A percentile compares a stretch with the other conserved stretches of the same genome.
Conservation (phyloP, 1,284 basidiomycete species). For the Coriolopsis trogii region DNA sequence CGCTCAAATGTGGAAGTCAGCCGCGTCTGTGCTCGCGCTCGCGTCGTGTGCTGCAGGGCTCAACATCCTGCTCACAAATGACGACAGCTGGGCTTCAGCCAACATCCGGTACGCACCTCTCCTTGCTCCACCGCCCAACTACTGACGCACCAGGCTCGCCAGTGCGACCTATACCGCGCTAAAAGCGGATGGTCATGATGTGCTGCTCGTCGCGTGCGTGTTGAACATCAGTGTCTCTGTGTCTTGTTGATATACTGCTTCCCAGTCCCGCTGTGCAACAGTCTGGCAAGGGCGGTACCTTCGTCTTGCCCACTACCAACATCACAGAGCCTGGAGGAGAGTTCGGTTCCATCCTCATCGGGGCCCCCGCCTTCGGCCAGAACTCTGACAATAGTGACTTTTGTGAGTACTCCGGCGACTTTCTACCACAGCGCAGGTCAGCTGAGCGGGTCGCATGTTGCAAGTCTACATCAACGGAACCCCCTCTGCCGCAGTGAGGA, state of each 20-base stretch:
- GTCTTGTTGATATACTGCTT: background rate
- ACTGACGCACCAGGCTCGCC: background rate
- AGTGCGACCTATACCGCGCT: conserved; percentile 32
- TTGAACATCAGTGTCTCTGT: background rate
- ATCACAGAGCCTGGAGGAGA: conserved; percentile 34
- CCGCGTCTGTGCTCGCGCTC: conserved; percentile 13
- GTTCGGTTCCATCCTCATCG: conserved; percentile 30
- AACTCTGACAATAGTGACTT: conserved; percentile 27
- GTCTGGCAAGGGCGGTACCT: conserved; percentile 34
- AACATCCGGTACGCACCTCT: conserved; percentile 31
- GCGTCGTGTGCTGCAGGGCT: conserved; percentile 24
- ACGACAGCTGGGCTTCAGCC: conserved; percentile 37
- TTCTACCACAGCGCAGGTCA: background rate
- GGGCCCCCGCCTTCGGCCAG: conserved; percentile 33
- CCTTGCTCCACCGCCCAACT: background rate
- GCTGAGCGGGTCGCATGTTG: conserved; percentile 4
- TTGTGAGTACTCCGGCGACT: conserved; percentile 22
- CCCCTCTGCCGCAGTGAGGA: conserved; percentile 28
- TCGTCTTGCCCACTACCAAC: conserved; percentile 32
- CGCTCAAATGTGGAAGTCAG: conserved; percentile 20
- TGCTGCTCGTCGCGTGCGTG: conserved; percentile 31
- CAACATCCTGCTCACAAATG: conserved; percentile 35
- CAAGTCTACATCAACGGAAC: conserved; percentile 37
- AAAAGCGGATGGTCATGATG: conserved; percentile 30
- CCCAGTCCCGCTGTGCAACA: conserved; percentile 34